Evolutionary conservation across 2,329 filamentous ascomycete genomes (phyloP).

Genomic region (Elsinoe arachidis): DNA sequence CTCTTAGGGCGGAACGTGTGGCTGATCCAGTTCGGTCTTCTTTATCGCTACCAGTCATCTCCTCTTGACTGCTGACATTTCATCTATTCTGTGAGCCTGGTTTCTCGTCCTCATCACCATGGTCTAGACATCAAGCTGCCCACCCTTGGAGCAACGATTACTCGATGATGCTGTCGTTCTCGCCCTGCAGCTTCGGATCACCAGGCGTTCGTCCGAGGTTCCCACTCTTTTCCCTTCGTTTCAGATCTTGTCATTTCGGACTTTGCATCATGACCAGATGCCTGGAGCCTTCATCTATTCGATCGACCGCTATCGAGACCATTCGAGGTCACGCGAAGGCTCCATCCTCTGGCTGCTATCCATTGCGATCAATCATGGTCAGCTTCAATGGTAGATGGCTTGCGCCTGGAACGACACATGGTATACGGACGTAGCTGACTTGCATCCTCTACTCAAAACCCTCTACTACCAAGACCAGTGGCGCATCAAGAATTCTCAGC

Average conservation of each 20-base stretch:
- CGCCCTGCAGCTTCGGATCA: slow-evolving; percentile 1
- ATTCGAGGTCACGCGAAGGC: background rate
- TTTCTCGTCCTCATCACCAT: background rate
- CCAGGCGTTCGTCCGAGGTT: slow-evolving; percentile 3
- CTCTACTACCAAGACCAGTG: background rate
- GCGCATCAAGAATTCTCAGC: background rate
- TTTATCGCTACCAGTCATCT: background rate
- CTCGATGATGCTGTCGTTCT: background rate
- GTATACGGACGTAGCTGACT: too few relatives aligned
- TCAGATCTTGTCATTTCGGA: background rate
- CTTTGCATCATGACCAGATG: background rate
- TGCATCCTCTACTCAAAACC: background rate
- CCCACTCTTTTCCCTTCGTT: background rate
- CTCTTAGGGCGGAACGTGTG: background rate
- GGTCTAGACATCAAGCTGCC: background rate
- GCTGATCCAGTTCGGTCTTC: slow-evolving; percentile 4
- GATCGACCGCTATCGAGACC: slow-evolving; percentile 6
- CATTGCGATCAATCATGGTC: too few relatives aligned
- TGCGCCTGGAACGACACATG: too few relatives aligned
- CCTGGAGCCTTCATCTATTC: background rate
- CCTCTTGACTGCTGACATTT: background rate
- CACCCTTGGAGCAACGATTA: background rate
- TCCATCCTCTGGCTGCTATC: background rate
- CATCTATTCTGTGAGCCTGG: background rate
- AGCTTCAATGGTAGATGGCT: background rate